A percentile compares a stretch with the other conserved stretches of the same genome.
Evolutionary conservation across 805 yeast genomes (phyloP).

Genomic region (Candida pseudofarinosa): DNA sequence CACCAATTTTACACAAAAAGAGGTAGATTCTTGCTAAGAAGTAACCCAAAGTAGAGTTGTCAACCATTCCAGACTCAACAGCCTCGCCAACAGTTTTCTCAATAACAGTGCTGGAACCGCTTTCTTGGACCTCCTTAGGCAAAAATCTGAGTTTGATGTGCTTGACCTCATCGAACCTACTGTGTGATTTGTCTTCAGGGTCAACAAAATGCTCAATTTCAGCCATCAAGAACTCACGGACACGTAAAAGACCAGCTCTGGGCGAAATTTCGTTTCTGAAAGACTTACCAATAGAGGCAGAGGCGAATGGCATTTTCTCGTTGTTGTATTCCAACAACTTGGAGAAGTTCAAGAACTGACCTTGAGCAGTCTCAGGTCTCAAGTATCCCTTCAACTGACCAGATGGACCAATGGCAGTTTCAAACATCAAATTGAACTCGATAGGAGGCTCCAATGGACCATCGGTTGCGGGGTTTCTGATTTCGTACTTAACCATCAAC

Average conservation of each 20-base stretch:
- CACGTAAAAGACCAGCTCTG: slow-evolving; percentile 94
- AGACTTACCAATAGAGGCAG: slow-evolving; percentile 97
- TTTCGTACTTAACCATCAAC: slow-evolving; percentile 74
- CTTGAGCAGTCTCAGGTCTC: slow-evolving; percentile 99
- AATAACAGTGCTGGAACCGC: slow-evolving; percentile 69
- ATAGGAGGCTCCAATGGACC: slow-evolving; percentile 83
- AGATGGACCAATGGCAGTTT: slow-evolving; percentile 98
- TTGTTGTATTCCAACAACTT: slow-evolving; percentile 93
- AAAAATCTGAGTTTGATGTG: slow-evolving; percentile 72
- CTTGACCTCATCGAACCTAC: slow-evolving; percentile 70
- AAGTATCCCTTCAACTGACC: slow-evolving; percentile 93
- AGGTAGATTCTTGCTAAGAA: slow-evolving; percentile 89
- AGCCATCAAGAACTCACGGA: slow-evolving; percentile 98
- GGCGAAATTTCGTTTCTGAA: slow-evolving; percentile 99
- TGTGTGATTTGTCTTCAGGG: slow-evolving; percentile 81
- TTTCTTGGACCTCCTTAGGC: slow-evolving; percentile 83
- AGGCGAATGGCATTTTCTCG: slow-evolving; percentile 98
- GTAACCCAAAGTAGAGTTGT: slow-evolving; percentile 95
- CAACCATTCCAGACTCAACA: slow-evolving; percentile 81
- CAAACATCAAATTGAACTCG: slow-evolving; percentile 98
- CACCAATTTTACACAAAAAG: slow-evolving; percentile 86
- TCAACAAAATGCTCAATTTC: slow-evolving; percentile 99
- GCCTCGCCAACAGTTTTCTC: slow-evolving; percentile 84
- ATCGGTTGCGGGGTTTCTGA: slow-evolving; percentile 88
- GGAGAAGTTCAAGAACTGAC: slow-evolving; percentile 94